Conservation (phyloP, 371 early-diverging fungal genomes). For the Lichtheimia hyalospora region DNA sequence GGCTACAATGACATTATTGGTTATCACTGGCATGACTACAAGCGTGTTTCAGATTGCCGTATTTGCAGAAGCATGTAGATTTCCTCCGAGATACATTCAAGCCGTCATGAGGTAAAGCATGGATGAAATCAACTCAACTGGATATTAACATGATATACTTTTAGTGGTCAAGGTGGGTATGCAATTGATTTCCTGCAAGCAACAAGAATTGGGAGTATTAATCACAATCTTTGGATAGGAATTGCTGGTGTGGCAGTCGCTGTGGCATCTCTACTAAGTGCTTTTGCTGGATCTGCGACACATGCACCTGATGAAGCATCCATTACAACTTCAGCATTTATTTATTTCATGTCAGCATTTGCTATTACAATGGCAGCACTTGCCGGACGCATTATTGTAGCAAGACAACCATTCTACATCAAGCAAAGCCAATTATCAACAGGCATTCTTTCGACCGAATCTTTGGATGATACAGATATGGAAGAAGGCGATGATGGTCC, state of each 20-base stretch:
- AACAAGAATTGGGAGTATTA: too few relatives aligned
- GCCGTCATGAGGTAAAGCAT: constrained; percentile 66
- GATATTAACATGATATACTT: background rate
- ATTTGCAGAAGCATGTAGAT: constrained; percentile 73
- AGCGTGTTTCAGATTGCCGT: constrained; percentile 70
- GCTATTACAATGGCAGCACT: constrained; percentile 48
- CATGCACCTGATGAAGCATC: constrained; percentile 31
- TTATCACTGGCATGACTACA: constrained; percentile 61
- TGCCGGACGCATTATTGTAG: constrained; percentile 43
- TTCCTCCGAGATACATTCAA: constrained; percentile 72
- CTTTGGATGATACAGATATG: constrained; percentile 6
- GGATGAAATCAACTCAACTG: background rate
- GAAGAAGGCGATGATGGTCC: constrained; percentile 8
- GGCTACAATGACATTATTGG: constrained; percentile 57
- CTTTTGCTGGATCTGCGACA: constrained; percentile 31
- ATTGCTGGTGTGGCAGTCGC: constrained; percentile 66
- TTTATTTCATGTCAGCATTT: constrained; percentile 60
- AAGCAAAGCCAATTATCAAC: constrained; percentile 37
- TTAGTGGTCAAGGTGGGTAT: constrained; percentile 56
- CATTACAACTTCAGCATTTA: constrained; percentile 50
- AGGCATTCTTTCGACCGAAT: constrained; percentile 4
- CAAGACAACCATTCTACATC: constrained; percentile 50
- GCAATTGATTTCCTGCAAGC: too few relatives aligned
- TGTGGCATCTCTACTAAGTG: constrained; percentile 54
- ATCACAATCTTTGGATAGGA: constrained; percentile 21